A percentile compares a stretch with the other conserved stretches of the same genome.
phyloP scores from a whole-genome alignment of 1,139 yeast genomes.

The Blastobotrys illinoisensis region DNA sequence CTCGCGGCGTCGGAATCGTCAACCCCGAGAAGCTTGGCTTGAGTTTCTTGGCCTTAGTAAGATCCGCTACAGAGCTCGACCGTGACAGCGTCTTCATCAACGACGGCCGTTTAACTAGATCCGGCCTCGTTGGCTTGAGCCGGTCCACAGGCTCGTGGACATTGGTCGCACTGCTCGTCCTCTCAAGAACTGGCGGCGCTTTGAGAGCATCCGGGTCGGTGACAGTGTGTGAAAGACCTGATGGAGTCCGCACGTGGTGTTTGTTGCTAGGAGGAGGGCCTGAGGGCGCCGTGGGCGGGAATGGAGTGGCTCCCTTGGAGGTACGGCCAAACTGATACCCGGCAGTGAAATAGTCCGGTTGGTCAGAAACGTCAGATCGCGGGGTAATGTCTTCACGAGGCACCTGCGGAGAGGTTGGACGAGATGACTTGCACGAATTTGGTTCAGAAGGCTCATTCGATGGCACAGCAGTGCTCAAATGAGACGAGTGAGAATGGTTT shows the following conservation, averaged over 20 bases:
- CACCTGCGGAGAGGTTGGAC: not conserved
- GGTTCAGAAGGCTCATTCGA: not conserved
- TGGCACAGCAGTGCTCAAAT: not conserved
- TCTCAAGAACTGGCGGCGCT: not conserved
- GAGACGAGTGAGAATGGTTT: not conserved
- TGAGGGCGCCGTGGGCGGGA: constrained; percentile 2
- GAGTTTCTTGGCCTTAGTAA: constrained; percentile 19
- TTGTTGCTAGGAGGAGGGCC: not conserved
- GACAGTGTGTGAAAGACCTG: constrained; percentile 6
- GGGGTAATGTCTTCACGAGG: not conserved
- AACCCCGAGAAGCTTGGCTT: constrained; percentile 71
- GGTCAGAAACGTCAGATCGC: not conserved
- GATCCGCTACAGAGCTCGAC: constrained; percentile 13
- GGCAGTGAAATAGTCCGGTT: constrained; percentile 8
- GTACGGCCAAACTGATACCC: constrained; percentile 9
- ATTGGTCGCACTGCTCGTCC: not conserved
- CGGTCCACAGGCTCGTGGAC: not conserved
- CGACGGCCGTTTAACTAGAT: constrained; percentile 12
- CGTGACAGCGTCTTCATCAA: constrained; percentile 18
- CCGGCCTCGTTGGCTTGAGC: constrained; percentile 5
- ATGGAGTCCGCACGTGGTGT: constrained; percentile 5
- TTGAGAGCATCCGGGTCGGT: not conserved
- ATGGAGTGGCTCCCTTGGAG: constrained; percentile 8
- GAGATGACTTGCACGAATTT: not conserved
- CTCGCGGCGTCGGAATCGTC: constrained; percentile 68